phyloP scores from a whole-genome alignment of 305 asterid genomes.

The Fraxinus greggii region DNA sequence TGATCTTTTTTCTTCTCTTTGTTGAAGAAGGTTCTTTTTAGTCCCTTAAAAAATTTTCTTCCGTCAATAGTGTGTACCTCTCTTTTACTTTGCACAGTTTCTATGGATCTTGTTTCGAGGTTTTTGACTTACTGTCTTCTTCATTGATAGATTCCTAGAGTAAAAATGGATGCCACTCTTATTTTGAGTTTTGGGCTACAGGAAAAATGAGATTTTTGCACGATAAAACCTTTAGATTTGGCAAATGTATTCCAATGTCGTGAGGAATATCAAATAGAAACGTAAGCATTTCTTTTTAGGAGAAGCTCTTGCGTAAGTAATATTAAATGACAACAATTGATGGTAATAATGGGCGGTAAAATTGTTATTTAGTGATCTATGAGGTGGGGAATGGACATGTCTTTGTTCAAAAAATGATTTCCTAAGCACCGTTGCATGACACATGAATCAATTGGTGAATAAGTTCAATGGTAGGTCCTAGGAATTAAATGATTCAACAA shows the following conservation, averaged over 20 bases:
- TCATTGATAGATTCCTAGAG: conserved; percentile 2
- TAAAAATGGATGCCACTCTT: background rate
- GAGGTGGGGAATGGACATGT: conserved; percentile 6
- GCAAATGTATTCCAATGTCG: conserved; percentile 3
- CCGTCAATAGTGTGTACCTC: background rate
- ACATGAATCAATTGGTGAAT: background rate
- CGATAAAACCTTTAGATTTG: conserved; percentile 1
- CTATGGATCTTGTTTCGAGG: background rate
- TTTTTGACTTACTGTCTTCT: conserved; percentile 1
- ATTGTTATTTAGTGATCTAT: conserved; percentile 18
- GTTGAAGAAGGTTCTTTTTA: conserved; percentile 11
- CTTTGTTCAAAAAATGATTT: background rate
- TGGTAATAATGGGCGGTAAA: background rate
- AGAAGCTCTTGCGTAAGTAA: background rate
- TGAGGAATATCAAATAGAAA: conserved; percentile 9
- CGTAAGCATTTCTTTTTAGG: background rate
- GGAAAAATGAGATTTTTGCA: background rate
- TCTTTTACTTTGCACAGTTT: conserved; percentile 2
- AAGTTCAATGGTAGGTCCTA: background rate
- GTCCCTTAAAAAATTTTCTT: background rate
- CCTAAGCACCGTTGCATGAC: background rate
- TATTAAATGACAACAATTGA: background rate
- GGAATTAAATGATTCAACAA: background rate
- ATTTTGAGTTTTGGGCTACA: background rate
- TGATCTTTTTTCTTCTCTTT: background rate